phyloP scores from a whole-genome alignment of 164 flowering plant species.

The Magnolia changhungtana region DNA sequence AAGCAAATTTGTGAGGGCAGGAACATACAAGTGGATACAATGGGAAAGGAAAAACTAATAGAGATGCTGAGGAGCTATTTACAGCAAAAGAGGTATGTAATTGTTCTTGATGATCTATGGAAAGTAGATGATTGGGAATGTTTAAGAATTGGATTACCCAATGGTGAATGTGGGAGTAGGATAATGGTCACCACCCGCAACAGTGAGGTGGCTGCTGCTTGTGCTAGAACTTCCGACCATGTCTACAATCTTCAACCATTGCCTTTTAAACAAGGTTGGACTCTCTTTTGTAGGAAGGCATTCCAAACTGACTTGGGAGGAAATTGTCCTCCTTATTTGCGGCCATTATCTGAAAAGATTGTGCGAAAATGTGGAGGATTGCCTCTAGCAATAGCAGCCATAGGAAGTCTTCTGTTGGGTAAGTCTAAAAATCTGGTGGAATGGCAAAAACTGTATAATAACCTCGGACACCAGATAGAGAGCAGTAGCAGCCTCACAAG shows the following conservation, averaged over 20 bases:
- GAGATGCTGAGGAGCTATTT: background rate
- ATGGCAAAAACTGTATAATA: conserved; percentile 12
- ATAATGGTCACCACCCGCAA: conserved; percentile 36
- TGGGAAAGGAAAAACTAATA: conserved; percentile 25
- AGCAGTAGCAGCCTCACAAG: background rate
- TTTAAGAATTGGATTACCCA: conserved; percentile 27
- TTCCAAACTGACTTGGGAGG: background rate
- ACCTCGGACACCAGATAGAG: conserved; percentile 7
- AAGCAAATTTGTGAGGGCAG: background rate
- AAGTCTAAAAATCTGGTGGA: conserved; percentile 1
- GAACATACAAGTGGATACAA: conserved; percentile 1
- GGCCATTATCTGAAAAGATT: conserved; percentile 1
- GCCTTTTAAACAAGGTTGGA: conserved; percentile 24
- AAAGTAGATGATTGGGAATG: conserved; percentile 18
- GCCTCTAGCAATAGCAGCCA: conserved; percentile 20
- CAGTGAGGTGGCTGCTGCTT: background rate
- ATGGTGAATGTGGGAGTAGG: conserved; percentile 23
- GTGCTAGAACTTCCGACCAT: background rate
- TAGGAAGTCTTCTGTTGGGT: conserved; percentile 17
- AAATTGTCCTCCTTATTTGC: background rate
- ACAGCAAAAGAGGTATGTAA: conserved; percentile 12
- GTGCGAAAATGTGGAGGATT: conserved; percentile 17
- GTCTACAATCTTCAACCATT: background rate
- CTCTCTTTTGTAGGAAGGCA: conserved; percentile 26
- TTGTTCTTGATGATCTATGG: conserved; percentile 46